Base-by-base conservation (phyloP, 2,329 filamentous ascomycete genomes). In the Fusarium sambucinum region DNA sequence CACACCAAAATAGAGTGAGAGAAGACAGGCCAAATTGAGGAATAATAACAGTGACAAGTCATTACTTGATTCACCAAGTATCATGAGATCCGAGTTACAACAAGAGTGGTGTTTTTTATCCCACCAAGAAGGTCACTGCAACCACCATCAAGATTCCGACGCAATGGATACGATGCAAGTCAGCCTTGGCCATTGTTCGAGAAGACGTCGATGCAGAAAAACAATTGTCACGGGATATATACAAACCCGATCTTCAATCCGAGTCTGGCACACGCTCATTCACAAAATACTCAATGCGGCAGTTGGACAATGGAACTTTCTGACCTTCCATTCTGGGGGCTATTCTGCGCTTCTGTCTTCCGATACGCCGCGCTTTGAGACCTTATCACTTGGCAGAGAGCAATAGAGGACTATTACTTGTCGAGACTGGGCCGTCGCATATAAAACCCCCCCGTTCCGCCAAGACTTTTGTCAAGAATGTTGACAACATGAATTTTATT, bases 391-490 rank as follows among this genome's bases (percentile, higher is more conserved):
- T 63, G 50, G 60, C 50, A 57, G 23, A 25, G 27, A 35, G 51
- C 23, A 52, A 35, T 42, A 62, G 41, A 35, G 35, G 61, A 27
- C 21, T 62, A 16, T 62, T 30, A 62, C 59, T 62, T 47, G 59
- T 62, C 23, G 11, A 46, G 33, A 40, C 37, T 40, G 21, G 42
- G 42, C n/a, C 46, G 35, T 45, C 32, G 45, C 32, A 63, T 51
- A 64, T 64, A 64, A 64, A 64, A 37, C 14, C 40, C 45, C 51
- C 45, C 52, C 25, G 40, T 52, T 37, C 53, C 59, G 61, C 61
- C 59, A 64, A 64, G 60, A 63, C 57, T 62, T 32, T n/a, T 27
- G 57, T 40, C 38, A 55, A 63, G 30, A 63, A 35, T 63, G 45
- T 23, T 64, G 30, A 40, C 53, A 64, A 59, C 8, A 58, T 64